These are phyloP conservation scores for Didymella pomorum DNA, from an alignment of 2,329 filamentous ascomycete genomes.

Conservation along the genomic window DNA sequence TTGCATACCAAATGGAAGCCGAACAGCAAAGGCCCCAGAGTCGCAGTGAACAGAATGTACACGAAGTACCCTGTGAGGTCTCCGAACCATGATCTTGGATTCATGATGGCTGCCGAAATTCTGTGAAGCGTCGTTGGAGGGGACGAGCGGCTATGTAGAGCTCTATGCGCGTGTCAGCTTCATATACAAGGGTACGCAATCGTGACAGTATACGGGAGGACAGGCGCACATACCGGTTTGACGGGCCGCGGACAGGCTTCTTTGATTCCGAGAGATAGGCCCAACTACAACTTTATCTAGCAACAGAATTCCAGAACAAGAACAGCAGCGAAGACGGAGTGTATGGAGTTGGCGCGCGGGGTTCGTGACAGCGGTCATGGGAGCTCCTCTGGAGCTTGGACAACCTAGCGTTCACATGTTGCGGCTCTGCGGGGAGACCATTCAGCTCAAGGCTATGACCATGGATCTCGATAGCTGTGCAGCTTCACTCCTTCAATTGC, in stretches of 20 bases:
- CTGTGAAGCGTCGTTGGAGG: slow-evolving; percentile 13
- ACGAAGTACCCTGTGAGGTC: slow-evolving; percentile 77
- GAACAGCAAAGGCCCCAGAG: slow-evolving; percentile 89
- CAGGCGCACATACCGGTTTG: slow-evolving; percentile 21
- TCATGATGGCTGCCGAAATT: slow-evolving; percentile 40
- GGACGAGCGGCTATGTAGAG: too few species aligned
- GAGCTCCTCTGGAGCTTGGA: slow-evolving; percentile 9
- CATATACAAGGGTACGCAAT: slow-evolving; percentile 16
- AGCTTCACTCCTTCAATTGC: slow-evolving; percentile 3
- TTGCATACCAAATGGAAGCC: slow-evolving; percentile 83
- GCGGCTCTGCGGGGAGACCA: slow-evolving; percentile 37
- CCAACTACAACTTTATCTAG: neutral
- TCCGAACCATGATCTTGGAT: slow-evolving; percentile 51
- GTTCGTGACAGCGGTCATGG: slow-evolving; percentile 14
- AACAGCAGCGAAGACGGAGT: neutral
- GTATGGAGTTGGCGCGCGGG: slow-evolving; percentile 12
- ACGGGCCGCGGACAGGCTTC: neutral
- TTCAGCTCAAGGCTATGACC: slow-evolving; percentile 1
- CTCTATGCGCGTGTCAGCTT: slow-evolving; percentile 1
- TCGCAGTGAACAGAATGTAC: slow-evolving; percentile 77
- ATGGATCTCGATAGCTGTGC: neutral
- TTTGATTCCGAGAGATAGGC: neutral
- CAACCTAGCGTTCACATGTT: slow-evolving; percentile 19
- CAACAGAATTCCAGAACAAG: neutral
- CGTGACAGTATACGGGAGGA: slow-evolving; percentile 21